Percentiles rank a stretch among this genome's conserved stretches.
Evolutionary conservation across 1,139 yeast genomes (phyloP).

Genomic region (Kurtzmaniella quercitrusa): DNA sequence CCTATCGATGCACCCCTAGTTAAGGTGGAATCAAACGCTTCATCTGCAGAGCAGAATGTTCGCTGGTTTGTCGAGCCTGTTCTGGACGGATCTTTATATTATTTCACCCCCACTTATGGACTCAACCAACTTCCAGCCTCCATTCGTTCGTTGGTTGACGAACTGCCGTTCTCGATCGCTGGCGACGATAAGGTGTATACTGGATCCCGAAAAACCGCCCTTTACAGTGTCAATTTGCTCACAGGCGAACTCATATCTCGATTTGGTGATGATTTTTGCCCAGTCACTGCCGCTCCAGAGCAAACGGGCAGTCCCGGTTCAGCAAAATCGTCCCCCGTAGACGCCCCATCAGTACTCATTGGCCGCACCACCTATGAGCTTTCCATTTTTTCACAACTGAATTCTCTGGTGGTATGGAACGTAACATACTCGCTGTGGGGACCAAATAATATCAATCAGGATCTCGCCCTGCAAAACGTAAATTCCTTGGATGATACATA

Average conservation of each 20-base stretch:
- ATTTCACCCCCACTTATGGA: conserved; percentile 75
- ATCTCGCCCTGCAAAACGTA: conserved; percentile 49
- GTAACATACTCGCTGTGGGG: conserved; percentile 91
- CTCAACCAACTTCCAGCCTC: conserved; percentile 79
- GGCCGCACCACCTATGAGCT: conserved; percentile 51
- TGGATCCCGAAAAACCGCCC: conserved; percentile 73
- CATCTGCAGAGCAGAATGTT: conserved; percentile 19
- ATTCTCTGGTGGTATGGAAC: conserved; percentile 72
- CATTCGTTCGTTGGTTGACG: conserved; percentile 71
- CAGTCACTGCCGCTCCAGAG: conserved; percentile 19
- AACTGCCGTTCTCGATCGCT: conserved; percentile 75
- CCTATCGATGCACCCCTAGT: conserved; percentile 51
- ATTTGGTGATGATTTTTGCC: conserved; percentile 51
- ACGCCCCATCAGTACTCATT: conserved; percentile 24
- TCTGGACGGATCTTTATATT: conserved; percentile 82
- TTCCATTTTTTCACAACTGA: conserved; percentile 48
- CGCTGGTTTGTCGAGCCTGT: conserved; percentile 89
- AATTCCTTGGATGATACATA: conserved; percentile 66
- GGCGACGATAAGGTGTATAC: conserved; percentile 91
- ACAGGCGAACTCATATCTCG: conserved; percentile 76
- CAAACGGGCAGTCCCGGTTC: background rate
- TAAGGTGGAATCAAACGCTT: conserved; percentile 34
- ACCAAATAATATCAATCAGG: conserved; percentile 80
- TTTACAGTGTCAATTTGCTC: conserved; percentile 68
- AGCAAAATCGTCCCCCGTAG: conserved; percentile 1